phyloP scores from a whole-genome alignment of 2,329 filamentous ascomycete genomes.

The Xylogone sp. region DNA sequence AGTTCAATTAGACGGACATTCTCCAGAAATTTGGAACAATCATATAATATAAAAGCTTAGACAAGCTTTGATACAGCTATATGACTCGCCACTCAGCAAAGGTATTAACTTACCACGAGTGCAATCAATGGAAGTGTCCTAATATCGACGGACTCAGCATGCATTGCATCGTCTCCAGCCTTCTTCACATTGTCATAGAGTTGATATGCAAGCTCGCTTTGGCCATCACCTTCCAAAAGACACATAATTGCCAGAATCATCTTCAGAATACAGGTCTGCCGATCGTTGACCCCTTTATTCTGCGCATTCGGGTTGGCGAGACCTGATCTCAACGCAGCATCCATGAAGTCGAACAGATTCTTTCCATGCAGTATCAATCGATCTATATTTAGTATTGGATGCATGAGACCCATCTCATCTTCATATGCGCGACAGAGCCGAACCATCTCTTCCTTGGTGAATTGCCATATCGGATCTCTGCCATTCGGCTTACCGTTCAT shows the following conservation, averaged over 20 bases:
- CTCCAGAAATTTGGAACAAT: too few relatives aligned
- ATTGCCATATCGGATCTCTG: slow-evolving; percentile 76
- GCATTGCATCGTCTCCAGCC: slow-evolving; percentile 60
- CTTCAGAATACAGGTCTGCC: slow-evolving; percentile 71
- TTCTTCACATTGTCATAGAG: slow-evolving; percentile 60
- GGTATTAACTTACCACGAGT: slow-evolving; percentile 49
- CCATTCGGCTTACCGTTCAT: slow-evolving; percentile 18
- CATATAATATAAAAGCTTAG: too few relatives aligned
- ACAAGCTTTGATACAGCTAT: too few relatives aligned
- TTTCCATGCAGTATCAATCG: slow-evolving; percentile 67
- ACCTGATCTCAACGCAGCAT: slow-evolving; percentile 57
- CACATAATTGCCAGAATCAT: slow-evolving; percentile 63
- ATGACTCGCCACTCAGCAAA: slow-evolving; percentile 18
- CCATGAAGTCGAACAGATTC: slow-evolving; percentile 68
- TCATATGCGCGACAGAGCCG: slow-evolving; percentile 77
- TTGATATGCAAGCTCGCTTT: slow-evolving; percentile 52
- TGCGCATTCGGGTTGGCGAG: slow-evolving; percentile 46
- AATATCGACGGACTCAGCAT: slow-evolving; percentile 48
- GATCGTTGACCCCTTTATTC: slow-evolving; percentile 46
- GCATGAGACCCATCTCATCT: slow-evolving; percentile 90
- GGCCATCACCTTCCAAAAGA: slow-evolving; percentile 54
- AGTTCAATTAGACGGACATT: slow-evolving; percentile 31
- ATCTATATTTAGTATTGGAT: slow-evolving; percentile 76
- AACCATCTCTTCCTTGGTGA: slow-evolving; percentile 75
- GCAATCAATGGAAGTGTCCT: slow-evolving; percentile 56